Base-by-base conservation (phyloP, 768 basidiomycete species). In the Tylopilus rubrobrunneus region DNA sequence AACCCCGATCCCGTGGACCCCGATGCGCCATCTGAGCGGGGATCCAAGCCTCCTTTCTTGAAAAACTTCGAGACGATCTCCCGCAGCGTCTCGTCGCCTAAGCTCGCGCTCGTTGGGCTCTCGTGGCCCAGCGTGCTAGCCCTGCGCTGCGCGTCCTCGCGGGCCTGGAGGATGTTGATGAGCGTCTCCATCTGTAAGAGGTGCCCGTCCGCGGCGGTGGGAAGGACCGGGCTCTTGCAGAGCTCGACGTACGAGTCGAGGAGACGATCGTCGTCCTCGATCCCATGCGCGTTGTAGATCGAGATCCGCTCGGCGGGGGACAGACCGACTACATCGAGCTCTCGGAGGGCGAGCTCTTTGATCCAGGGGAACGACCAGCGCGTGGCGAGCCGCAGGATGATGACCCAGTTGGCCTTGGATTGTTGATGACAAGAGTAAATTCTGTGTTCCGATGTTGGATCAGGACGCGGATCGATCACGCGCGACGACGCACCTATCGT, bases 301-400 rank as follows among this genome's bases (percentile, higher is more conserved):
- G 76, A 72, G 46, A 87, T 78, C 14, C 82, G 78, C 1, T 81
- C 74, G 0, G 85, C 76, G 4, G 77, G 73, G 0, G 72, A 64
- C 40, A 86, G 73, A 0, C 62, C 36, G 8, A 78, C 73, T 55
- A 73, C 72, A 52, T 81, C 79, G 0, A 87, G 69, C 58, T 86
- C 78, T 4, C 83, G 78, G 2, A 84, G 59, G 0, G 84, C 83
- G 5, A 74, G 78, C 47, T 59, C 69, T 51, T 67, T 80, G 40
- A 85, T 76, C 52, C 80, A 74, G 0, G 66, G 60, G 52, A 88
- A 87, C 0, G 59, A 45, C 85, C 85, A 89, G 12, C 73, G 71
- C 12, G 77, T 67, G 0, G 85, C 68, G 23, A 88, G 79, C 8
- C 60, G 65, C 2, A 89, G 73, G 51, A 89, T 82, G 0, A 63